Percentiles rank a stretch among this genome's conserved stretches.
Conservation (phyloP, 345 rosid genomes). For the Schrenkiella parvula region DNA sequence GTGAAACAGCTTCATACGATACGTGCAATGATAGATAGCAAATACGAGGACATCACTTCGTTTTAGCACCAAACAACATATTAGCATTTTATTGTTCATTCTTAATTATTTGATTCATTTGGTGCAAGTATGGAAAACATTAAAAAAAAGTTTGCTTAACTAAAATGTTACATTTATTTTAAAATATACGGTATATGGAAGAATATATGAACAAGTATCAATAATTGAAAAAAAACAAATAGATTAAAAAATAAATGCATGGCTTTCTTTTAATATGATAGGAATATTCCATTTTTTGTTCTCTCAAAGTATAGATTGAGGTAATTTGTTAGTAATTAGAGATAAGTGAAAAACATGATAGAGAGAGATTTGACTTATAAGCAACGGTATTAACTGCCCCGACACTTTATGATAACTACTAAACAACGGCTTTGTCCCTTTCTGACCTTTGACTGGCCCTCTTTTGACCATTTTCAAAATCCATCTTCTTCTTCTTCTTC, state of each 20-base stretch:
- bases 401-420: slow-evolving; percentile 27
- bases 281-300: not conserved
- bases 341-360: slow-evolving; percentile 24
- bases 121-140: no score
- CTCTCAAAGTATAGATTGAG: not conserved
- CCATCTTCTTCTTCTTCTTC: slow-evolving; percentile 18
- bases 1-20: no score
- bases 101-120: no score
- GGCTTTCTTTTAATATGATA: not conserved
- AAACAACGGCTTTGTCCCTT: slow-evolving; percentile 30
- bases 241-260: not conserved
- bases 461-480: slow-evolving; percentile 26
- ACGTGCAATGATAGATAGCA: no score
- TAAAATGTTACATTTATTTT: no score
- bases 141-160: no score
- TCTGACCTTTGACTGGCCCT: slow-evolving; percentile 30
- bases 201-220: not conserved
- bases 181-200: not conserved
- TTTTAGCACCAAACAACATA: no score
- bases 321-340: not conserved
- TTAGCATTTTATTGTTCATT: no score
- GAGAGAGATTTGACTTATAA: slow-evolving; percentile 24
- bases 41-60: no score
- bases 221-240: not conserved
- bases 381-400: slow-evolving; percentile 39